Base-by-base conservation (phyloP, 2,329 filamentous ascomycete species). In the Cladosporium sp. region DNA sequence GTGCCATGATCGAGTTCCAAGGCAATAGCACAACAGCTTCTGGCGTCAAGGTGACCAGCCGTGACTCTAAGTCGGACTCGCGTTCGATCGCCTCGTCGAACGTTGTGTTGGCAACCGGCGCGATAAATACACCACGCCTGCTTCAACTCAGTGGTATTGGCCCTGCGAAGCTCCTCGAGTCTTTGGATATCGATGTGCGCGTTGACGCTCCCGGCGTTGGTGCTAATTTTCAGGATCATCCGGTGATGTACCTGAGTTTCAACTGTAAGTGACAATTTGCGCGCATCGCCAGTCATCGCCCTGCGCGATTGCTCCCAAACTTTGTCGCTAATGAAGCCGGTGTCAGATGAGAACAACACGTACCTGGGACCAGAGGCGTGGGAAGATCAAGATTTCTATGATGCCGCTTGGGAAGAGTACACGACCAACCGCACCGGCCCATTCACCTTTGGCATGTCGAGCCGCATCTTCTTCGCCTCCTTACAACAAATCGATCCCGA, bases 71-170 rank as follows among this genome's bases (percentile, higher is more conserved):
- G 2, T 38, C 38, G 16, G 15, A 15, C 13, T 38, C 43, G 11
- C 25, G 43, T 2, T 12, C 38, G 29, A 56, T 70, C 18, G 60
- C 55, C 16, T 68, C 65, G 1, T 11, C 3, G 65, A 70, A 1
- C 67, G 73, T 2, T 27, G 29, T 49, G 12, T 62, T 86, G 2
- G 75, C 76, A 3, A 79, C 79, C 0, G 83, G 83, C 0, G 76
- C 72, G 19, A 67, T 78, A 32, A 74, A 76, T 59, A 80, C 77
- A 8, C 83, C 75, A 3, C 79, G 77, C 63, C 67, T 81, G n/a
- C 72, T 78, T 12, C 80, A 85, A 55, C 67, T 83, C 1, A 83
- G 79, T 0, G 82, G 82, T 0, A 72, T 85, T 35, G 83, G 82
- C 3, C 68, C 72, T 40, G 65, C 68, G 2, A 59, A 68, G 0